These are phyloP conservation scores for Collybia sordida DNA, from an alignment of 768 basidiomycete genomes.

Conservation along the genomic window DNA sequence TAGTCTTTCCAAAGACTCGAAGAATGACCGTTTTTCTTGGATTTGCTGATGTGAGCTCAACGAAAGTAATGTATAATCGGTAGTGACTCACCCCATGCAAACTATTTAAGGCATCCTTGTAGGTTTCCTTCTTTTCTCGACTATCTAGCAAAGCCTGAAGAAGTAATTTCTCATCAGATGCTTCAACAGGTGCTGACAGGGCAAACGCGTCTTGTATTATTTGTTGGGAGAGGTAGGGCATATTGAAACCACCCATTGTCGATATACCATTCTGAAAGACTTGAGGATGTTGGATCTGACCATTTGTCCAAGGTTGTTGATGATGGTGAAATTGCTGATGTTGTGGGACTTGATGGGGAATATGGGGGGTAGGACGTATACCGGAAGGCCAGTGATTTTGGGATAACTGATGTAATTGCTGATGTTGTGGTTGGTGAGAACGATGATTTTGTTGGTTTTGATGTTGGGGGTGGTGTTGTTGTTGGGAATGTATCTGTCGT, in stretches of 20 bases:
- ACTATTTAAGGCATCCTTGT: constrained; percentile 65
- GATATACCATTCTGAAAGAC: constrained; percentile 29
- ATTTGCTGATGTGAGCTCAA: neutral
- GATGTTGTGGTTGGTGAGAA: neutral
- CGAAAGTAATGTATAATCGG: constrained; percentile 16
- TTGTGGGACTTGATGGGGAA: constrained; percentile 25
- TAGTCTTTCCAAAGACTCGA: constrained; percentile 80
- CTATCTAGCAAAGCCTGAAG: constrained; percentile 46
- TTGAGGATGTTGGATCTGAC: constrained; percentile 27
- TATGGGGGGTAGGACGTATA: constrained; percentile 5
- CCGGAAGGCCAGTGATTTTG: constrained; percentile 1
- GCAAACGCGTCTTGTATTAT: constrained; percentile 56
- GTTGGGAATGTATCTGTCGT: neutral
- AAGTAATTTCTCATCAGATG: constrained; percentile 59
- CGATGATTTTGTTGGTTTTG: neutral
- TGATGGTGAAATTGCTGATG: constrained; percentile 31
- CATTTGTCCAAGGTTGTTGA: constrained; percentile 23
- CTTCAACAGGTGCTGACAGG: constrained; percentile 52
- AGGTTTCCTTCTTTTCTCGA: constrained; percentile 43
- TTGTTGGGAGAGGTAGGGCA: constrained; percentile 49
- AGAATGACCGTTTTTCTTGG: constrained; percentile 47
- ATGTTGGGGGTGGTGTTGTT: neutral
- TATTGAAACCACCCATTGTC: constrained; percentile 29
- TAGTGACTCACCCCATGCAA: constrained; percentile 59
- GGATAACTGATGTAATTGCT: constrained; percentile 1